phyloP scores from a whole-genome alignment of 1,284 basidiomycete species.

The Cutaneotrichosporon mucoides region DNA sequence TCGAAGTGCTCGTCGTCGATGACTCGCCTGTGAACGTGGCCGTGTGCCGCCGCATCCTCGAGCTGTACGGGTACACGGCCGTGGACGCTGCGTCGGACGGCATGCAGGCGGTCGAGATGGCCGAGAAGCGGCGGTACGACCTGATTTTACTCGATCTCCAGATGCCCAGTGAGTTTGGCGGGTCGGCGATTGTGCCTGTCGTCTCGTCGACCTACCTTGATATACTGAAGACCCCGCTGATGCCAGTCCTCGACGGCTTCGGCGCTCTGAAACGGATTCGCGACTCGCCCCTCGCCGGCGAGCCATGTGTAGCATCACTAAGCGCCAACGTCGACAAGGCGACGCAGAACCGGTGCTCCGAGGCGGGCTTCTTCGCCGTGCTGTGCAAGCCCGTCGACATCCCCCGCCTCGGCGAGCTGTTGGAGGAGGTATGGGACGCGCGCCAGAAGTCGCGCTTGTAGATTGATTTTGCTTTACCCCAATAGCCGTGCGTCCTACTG shows the following conservation, averaged over 20 bases:
- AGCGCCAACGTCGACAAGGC: slow-evolving; percentile 43
- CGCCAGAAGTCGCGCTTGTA: not conserved
- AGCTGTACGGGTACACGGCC: slow-evolving; percentile 41
- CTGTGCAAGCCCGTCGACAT: slow-evolving; percentile 43
- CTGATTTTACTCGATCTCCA: slow-evolving; percentile 44
- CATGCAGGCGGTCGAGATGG: slow-evolving; percentile 35
- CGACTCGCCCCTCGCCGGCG: slow-evolving; percentile 29
- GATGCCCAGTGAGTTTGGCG: slow-evolving; percentile 30
- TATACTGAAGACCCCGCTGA: not conserved
- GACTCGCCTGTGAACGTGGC: slow-evolving; percentile 43
- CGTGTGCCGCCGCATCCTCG: slow-evolving; percentile 38
- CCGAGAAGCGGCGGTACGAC: slow-evolving; percentile 36
- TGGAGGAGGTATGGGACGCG: slow-evolving; percentile 18
- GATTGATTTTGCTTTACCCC: no score
- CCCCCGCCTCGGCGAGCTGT: slow-evolving; percentile 23
- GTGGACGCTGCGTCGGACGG: slow-evolving; percentile 38
- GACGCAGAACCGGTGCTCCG: slow-evolving; percentile 27
- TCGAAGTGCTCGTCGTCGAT: slow-evolving; percentile 44
- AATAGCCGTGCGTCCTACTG: not conserved
- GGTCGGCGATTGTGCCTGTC: no score
- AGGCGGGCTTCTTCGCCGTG: slow-evolving; percentile 35
- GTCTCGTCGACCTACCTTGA: no score
- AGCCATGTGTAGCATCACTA: slow-evolving; percentile 40
- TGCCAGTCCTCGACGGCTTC: slow-evolving; percentile 36
- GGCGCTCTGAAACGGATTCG: slow-evolving; percentile 29